These are phyloP conservation scores for Nicotiana rustica DNA, from an alignment of 305 asterid genomes.

Conservation along the genomic window DNA sequence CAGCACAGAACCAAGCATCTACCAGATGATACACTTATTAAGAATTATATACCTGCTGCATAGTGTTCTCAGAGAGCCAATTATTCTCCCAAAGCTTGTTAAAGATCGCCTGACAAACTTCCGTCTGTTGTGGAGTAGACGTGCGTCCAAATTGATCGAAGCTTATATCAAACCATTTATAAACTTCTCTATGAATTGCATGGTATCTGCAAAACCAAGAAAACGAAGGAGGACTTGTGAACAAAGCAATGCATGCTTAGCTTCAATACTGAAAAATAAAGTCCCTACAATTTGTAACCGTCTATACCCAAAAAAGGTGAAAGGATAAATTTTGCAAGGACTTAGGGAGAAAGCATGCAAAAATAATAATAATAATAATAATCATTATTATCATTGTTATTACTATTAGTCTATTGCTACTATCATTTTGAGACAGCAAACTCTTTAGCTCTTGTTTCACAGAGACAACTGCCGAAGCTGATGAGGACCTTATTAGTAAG, in stretches of 20 bases:
- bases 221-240: slow-evolving; percentile 20
- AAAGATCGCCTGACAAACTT: slow-evolving; percentile 89
- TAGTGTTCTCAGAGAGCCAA: slow-evolving; percentile 85
- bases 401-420: too few species aligned
- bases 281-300: too few species aligned
- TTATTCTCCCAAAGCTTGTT: slow-evolving; percentile 74
- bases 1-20: slow-evolving; percentile 1
- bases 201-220: slow-evolving; percentile 61
- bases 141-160: slow-evolving; percentile 97
- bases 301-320: too few species aligned
- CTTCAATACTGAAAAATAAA: neutral
- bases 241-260: slow-evolving; percentile 8
- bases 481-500: too few species aligned
- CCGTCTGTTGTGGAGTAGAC: slow-evolving; percentile 91
- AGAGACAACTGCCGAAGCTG: too few species aligned
- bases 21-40: neutral
- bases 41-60: slow-evolving; percentile 75
- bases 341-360: too few species aligned
- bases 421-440: too few species aligned
- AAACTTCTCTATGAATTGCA: slow-evolving; percentile 81
- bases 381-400: too few species aligned
- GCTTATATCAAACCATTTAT: slow-evolving; percentile 85
- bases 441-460: too few species aligned
- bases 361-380: too few species aligned
- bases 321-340: too few species aligned